A percentile compares a stretch with the other conserved stretches of the same genome.
These are phyloP conservation scores for Didymosphaeria variabile DNA, from an alignment of 2,329 filamentous ascomycete genomes.

Conservation along the genomic window DNA sequence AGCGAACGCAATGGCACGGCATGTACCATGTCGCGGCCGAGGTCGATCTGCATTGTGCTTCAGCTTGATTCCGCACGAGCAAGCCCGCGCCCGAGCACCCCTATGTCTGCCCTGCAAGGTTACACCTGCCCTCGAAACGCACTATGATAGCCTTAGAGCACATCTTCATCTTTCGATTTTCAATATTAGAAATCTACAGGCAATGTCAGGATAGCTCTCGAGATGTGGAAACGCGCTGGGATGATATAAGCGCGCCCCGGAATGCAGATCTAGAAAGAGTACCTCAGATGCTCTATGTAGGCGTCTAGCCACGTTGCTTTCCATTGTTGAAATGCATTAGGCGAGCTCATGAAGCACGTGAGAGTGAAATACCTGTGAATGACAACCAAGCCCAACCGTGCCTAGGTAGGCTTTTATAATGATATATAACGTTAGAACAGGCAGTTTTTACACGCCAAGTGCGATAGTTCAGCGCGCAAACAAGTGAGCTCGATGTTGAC, in stretches of 20 bases:
- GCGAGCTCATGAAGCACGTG: neutral
- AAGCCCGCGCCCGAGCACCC: neutral
- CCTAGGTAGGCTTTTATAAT: neutral
- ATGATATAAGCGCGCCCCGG: too few species aligned
- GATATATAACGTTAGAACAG: too few species aligned
- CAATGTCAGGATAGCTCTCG: neutral
- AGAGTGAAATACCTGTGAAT: neutral
- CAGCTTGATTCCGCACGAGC: neutral
- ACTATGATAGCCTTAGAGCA: neutral
- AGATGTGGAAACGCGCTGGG: neutral
- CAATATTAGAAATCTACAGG: neutral
- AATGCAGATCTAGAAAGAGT: too few species aligned
- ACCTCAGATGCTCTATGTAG: too few species aligned
- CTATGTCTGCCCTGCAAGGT: neutral
- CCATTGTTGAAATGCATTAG: neutral
- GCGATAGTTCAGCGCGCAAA: neutral
- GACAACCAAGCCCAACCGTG: neutral
- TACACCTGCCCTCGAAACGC: neutral
- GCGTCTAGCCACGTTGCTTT: neutral
- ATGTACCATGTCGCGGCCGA: neutral
- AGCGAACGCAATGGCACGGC: neutral
- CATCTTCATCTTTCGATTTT: neutral
- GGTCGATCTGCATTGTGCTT: neutral
- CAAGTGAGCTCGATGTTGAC: neutral
- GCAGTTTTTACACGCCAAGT: neutral